phyloP scores from a whole-genome alignment of 345 rosid species.

The Hirschfeldia incana region DNA sequence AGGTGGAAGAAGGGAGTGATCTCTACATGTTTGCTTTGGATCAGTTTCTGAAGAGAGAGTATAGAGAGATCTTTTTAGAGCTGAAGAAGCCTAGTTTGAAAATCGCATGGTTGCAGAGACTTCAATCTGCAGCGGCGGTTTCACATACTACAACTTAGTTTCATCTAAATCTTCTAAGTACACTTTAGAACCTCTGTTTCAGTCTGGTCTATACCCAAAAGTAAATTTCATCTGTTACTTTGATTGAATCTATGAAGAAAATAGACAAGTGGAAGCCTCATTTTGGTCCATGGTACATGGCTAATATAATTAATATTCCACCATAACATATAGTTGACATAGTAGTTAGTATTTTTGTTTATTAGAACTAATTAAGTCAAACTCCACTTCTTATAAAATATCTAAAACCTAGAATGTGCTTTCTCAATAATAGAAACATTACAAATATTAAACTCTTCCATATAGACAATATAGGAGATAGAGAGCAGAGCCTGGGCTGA shows the following conservation, averaged over 20 bases:
- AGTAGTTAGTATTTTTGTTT: not conserved
- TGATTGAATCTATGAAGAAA: not conserved
- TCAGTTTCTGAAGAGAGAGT: constrained; percentile 53
- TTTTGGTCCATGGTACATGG: not conserved
- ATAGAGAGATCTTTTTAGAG: constrained; percentile 57
- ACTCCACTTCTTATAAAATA: not conserved
- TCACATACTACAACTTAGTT: not conserved
- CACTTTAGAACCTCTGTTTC: not conserved
- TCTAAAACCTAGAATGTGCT: not conserved
- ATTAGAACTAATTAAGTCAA: not conserved
- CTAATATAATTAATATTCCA: not conserved
- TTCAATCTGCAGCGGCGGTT: constrained; percentile 35
- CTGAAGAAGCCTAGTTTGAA: constrained; percentile 50
- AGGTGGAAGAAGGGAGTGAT: constrained; percentile 52
- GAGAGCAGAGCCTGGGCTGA: not conserved
- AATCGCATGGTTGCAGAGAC: constrained; percentile 53
- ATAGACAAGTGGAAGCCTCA: not conserved
- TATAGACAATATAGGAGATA: not conserved
- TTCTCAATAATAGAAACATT: not conserved
- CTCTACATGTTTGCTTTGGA: constrained; percentile 56
- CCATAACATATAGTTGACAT: not conserved
- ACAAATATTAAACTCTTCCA: not conserved
- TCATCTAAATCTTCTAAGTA: not conserved
- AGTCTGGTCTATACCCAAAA: constrained; percentile 3
- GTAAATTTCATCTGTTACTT: not conserved